Percentiles rank a stretch among this genome's conserved stretches.
phyloP scores from a whole-genome alignment of 1,139 yeast species.

The Kurtzmaniella natalensis region DNA sequence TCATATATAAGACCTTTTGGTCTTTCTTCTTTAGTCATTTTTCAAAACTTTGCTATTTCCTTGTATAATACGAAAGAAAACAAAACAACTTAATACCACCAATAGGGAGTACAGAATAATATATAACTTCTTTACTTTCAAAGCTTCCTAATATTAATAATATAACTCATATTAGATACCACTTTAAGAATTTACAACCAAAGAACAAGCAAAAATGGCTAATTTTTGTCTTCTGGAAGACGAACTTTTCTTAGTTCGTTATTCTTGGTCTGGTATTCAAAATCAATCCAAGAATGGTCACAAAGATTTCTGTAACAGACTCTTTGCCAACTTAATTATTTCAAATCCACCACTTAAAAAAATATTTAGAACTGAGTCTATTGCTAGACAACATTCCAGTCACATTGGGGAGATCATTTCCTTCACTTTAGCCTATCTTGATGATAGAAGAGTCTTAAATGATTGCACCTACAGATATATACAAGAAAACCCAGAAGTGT shows the following conservation, averaged over 20 bases:
- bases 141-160: too few relatives aligned
- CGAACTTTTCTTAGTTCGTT: conserved; percentile 8
- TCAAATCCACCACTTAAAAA: conserved; percentile 24
- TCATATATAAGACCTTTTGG: too few relatives aligned
- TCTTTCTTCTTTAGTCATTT: too few relatives aligned
- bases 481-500: conserved; percentile 27
- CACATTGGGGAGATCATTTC: conserved; percentile 36
- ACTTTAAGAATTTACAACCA: too few relatives aligned
- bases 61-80: too few relatives aligned
- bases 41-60: too few relatives aligned
- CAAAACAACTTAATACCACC: too few relatives aligned
- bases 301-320: conserved; percentile 6
- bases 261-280: conserved; percentile 6
- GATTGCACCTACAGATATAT: conserved; percentile 34
- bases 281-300: conserved; percentile 5
- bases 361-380: conserved; percentile 21
- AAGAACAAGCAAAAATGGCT: conserved; percentile 5
- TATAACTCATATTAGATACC: too few relatives aligned
- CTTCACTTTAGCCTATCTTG: conserved; percentile 29
- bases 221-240: conserved; percentile 7
- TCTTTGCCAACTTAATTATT: conserved; percentile 26
- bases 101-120: too few relatives aligned
- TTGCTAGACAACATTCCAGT: conserved; percentile 26
- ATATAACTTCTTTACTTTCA: too few relatives aligned
- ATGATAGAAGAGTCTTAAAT: conserved; percentile 24